phyloP scores from a whole-genome alignment of 352 stramenopile species.

The Phytopythium boreale region DNA sequence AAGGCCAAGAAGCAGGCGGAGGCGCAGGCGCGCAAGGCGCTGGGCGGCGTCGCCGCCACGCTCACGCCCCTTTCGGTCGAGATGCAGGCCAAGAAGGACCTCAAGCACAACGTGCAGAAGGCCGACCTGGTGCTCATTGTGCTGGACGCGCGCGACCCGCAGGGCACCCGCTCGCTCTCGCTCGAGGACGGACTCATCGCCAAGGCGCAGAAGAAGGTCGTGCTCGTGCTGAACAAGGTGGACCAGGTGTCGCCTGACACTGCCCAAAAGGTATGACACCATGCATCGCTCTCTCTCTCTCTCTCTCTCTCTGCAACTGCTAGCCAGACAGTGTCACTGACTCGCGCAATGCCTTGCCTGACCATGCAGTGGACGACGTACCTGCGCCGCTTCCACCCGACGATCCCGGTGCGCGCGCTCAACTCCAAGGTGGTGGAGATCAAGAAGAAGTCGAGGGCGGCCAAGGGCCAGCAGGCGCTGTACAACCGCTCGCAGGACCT shows the following conservation, averaged over 20 bases:
- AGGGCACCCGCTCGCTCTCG: slow-evolving; percentile 91
- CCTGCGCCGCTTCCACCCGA: slow-evolving; percentile 93
- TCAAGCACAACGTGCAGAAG: slow-evolving; percentile 66
- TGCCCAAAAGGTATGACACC: slow-evolving; percentile 71
- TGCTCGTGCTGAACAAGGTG: slow-evolving; percentile 99
- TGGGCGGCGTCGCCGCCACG: slow-evolving; percentile 17
- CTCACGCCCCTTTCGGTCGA: slow-evolving; percentile 67
- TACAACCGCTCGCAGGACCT: slow-evolving; percentile 73
- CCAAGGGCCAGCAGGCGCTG: slow-evolving; percentile 62
- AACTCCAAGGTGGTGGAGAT: slow-evolving; percentile 89
- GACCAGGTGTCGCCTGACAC: slow-evolving; percentile 91
- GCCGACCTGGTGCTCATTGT: slow-evolving; percentile 83
- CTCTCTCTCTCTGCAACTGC: too few relatives aligned
- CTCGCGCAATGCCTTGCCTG: neutral
- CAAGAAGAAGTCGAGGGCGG: slow-evolving; percentile 80
- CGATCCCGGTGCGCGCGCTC: slow-evolving; percentile 86
- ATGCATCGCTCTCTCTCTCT: neutral
- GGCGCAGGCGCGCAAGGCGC: slow-evolving; percentile 22
- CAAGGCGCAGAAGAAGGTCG: slow-evolving; percentile 94
- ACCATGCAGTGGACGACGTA: slow-evolving; percentile 86
- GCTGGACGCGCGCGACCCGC: slow-evolving; percentile 97
- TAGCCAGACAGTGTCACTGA: slow-evolving; percentile 18
- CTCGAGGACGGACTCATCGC: slow-evolving; percentile 95
- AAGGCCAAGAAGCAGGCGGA: slow-evolving; percentile 59
- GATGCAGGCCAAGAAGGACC: slow-evolving; percentile 74